Base-by-base conservation (phyloP, 805 yeast species). In the Pichia membranifaciens region DNA sequence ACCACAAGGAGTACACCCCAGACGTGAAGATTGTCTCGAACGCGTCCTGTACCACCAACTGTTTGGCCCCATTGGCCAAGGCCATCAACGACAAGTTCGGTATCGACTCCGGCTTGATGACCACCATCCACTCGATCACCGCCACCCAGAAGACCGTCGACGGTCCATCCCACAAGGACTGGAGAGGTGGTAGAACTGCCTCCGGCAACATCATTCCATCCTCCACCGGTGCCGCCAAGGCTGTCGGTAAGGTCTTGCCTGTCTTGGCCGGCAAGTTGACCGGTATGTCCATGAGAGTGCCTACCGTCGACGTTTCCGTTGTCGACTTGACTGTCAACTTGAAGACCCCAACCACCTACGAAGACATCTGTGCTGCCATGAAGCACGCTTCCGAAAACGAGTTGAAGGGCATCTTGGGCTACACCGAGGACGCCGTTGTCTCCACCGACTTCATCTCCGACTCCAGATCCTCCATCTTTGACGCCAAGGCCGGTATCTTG, bases 151-250 rank as follows among this genome's bases (percentile, higher is more conserved):
- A 88, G 83, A 84, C 95, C 54, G 96, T 88, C 57, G 96, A 88
- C 71, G 96, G 96, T 74, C 95, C 96, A 63, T 87, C 96, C 69
- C 88, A 83, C 81, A 88, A 88, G 81, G 96, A 88, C 79, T 88
- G 96, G 96, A 84, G 96, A 82, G 96, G 96, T 70, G 96, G 96
- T 71, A 85, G 96, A 78, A 84, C 96, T 61, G 96, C 96, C 68
- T 84, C 91, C 54, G 95, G 90, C 68, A 88, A 88, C 84, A 86
- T 88, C 71, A 88, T 88, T 60, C 96, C 96, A 66, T 87, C 95
- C 36, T 85, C 96, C 55, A 88, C 96, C 55, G 96, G 96, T 82
- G 96, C 96, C 64, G 96, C 96, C 66, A 88, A 88, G 83, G 96
- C 96, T 58, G 96, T 88, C 62, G 96, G 96, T 71, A 87, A 87